phyloP scores from a whole-genome alignment of 2,329 filamentous ascomycete species.

The Claviceps citrina region DNA sequence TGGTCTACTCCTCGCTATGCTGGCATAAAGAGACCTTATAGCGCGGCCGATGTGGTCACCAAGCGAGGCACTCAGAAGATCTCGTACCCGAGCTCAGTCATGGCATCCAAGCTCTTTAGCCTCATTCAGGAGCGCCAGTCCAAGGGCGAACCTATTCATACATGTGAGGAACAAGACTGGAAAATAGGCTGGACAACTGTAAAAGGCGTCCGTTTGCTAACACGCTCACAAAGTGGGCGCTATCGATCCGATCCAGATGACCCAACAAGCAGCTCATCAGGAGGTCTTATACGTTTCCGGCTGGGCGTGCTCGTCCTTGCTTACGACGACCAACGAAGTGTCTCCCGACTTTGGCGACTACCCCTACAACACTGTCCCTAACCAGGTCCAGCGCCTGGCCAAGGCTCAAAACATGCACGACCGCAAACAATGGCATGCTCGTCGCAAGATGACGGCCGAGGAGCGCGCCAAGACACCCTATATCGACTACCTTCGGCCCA shows the following conservation, averaged over 20 bases:
- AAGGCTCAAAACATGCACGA: slow-evolving; percentile 97
- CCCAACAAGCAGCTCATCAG: slow-evolving; percentile 89
- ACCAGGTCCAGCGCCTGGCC: slow-evolving; percentile 89
- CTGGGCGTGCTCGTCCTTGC: slow-evolving; percentile 88
- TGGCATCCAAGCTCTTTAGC: slow-evolving; percentile 90
- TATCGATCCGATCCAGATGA: slow-evolving; percentile 99
- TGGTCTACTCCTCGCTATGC: slow-evolving; percentile 74
- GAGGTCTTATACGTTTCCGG: slow-evolving; percentile 93
- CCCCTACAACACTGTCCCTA: slow-evolving; percentile 96
- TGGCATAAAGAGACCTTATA: slow-evolving; percentile 85
- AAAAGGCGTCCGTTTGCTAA: not conserved
- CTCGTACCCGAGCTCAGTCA: slow-evolving; percentile 79
- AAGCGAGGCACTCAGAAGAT: slow-evolving; percentile 82
- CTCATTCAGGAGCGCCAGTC: slow-evolving; percentile 63
- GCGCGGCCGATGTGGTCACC: slow-evolving; percentile 77
- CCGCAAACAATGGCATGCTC: slow-evolving; percentile 79
- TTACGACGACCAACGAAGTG: slow-evolving; percentile 92
- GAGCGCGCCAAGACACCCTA: slow-evolving; percentile 67
- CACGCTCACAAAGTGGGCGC: slow-evolving; percentile 56
- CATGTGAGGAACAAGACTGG: slow-evolving; percentile 41
- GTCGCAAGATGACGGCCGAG: slow-evolving; percentile 60
- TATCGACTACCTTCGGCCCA: slow-evolving; percentile 81
- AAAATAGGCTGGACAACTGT: no score
- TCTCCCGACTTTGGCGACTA: slow-evolving; percentile 97
- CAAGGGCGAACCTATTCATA: slow-evolving; percentile 79